phyloP scores from a whole-genome alignment of 2,329 filamentous ascomycete genomes.

The Aureobasidium sp. region DNA sequence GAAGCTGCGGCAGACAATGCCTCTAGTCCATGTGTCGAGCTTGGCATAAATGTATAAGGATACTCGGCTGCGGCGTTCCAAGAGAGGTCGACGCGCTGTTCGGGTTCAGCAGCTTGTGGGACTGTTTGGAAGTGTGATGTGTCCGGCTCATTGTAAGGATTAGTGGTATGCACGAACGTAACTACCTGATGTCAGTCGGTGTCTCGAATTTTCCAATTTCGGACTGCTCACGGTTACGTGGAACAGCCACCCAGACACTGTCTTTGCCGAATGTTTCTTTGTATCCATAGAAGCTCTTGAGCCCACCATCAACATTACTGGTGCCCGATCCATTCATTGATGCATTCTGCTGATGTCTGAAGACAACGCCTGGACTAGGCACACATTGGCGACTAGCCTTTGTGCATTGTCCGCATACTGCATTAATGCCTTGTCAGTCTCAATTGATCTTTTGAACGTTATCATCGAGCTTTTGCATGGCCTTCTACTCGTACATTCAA shows the following conservation, averaged over 20 bases:
- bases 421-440: background rate
- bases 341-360: constrained; percentile 63
- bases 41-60: background rate
- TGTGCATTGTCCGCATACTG: constrained; percentile 50
- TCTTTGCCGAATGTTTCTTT: constrained; percentile 57
- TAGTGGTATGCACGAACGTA: constrained; percentile 55
- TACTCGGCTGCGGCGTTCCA: background rate
- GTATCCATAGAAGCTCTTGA: constrained; percentile 59
- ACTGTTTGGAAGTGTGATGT: background rate
- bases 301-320: constrained; percentile 37
- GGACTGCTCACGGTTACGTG: constrained; percentile 44
- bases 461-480: background rate
- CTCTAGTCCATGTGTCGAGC: constrained; percentile 45
- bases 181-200: constrained; percentile 33
- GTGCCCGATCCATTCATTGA: constrained; percentile 53
- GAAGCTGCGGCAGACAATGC: constrained; percentile 48
- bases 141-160: constrained; percentile 50
- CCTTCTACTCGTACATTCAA: background rate
- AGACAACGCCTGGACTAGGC: constrained; percentile 56
- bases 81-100: background rate
- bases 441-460: background rate
- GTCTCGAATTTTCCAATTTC: background rate
- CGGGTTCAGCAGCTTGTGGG: background rate
- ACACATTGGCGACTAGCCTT: constrained; percentile 56
- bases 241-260: constrained; percentile 57